phyloP scores from a whole-genome alignment of 2,329 filamentous ascomycete genomes.

The Ophiostoma angusticollis region DNA sequence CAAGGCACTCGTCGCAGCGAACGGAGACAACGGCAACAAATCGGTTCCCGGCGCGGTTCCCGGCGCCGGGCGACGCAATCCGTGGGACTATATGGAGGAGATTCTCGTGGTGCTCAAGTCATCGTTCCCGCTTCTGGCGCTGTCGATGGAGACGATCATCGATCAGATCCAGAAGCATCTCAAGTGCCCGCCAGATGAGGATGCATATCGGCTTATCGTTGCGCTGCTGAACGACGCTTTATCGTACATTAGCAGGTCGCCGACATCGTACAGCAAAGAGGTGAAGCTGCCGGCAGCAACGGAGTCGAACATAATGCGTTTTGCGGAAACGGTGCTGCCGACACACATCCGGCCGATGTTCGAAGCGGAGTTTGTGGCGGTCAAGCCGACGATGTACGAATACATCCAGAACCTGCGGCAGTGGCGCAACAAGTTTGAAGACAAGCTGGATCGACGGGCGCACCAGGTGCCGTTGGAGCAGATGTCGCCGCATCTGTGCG shows the following conservation, averaged over 20 bases:
- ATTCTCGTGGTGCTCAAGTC: conserved; percentile 94
- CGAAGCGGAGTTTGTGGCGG: conserved; percentile 88
- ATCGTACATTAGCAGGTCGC: conserved; percentile 81
- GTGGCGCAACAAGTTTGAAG: conserved; percentile 96
- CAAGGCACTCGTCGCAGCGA: conserved; percentile 9
- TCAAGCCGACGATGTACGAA: conserved; percentile 94
- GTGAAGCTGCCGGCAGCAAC: conserved; percentile 82
- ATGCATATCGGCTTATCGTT: conserved; percentile 95
- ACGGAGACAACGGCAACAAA: conserved; percentile 16
- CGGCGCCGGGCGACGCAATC: too few relatives aligned
- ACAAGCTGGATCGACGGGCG: conserved; percentile 80
- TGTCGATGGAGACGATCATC: conserved; percentile 99
- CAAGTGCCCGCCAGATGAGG: conserved; percentile 96
- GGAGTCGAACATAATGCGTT: conserved; percentile 91
- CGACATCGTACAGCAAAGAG: conserved; percentile 74
- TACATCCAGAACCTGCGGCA: conserved; percentile 94
- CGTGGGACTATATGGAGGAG: conserved; percentile 94
- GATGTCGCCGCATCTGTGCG: conserved; percentile 83
- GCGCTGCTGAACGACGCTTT: conserved; percentile 91
- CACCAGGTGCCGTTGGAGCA: conserved; percentile 64
- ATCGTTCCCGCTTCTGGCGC: conserved; percentile 83
- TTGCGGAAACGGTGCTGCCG: conserved; percentile 91
- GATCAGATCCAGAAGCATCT: conserved; percentile 98
- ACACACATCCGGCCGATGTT: conserved; percentile 92
- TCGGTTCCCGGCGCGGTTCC: too few relatives aligned